These are phyloP conservation scores for Cenchrus americanus DNA, from an alignment of 176 grass and related monocot genomes.

Conservation along the genomic window DNA sequence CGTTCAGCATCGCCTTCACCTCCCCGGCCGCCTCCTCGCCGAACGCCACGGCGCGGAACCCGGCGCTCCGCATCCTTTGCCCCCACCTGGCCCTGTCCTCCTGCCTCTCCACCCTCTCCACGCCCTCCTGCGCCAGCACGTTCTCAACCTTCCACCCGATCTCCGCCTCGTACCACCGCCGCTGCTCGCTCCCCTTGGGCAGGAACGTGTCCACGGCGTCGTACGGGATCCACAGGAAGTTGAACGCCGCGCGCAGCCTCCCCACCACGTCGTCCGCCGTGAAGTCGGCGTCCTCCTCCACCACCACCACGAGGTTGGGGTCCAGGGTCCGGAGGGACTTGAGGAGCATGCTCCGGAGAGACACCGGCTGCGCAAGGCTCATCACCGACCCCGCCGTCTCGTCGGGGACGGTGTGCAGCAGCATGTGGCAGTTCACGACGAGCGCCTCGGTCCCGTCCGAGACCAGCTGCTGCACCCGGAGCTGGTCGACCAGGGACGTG, in stretches of 20 bases:
- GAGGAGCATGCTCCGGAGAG: slow-evolving; percentile 81
- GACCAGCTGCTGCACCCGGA: slow-evolving; percentile 78
- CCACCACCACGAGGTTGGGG: slow-evolving; percentile 69
- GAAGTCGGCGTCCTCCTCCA: slow-evolving; percentile 96
- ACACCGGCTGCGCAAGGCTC: slow-evolving; percentile 38
- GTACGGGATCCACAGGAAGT: slow-evolving; percentile 97
- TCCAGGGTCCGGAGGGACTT: slow-evolving; percentile 78
- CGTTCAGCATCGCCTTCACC: slow-evolving; percentile 87
- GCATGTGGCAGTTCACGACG: slow-evolving; percentile 95
- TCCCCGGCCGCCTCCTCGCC: slow-evolving; percentile 75
- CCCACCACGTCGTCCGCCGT: slow-evolving; percentile 73
- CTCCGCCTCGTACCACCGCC: slow-evolving; percentile 90
- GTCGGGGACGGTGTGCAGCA: slow-evolving; percentile 83
- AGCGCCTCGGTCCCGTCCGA: slow-evolving; percentile 76
- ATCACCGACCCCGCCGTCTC: slow-evolving; percentile 71
- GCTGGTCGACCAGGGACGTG: slow-evolving; percentile 65
- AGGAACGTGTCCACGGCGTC: slow-evolving; percentile 97
- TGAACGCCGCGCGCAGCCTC: slow-evolving; percentile 86
- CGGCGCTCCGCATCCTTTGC: slow-evolving; percentile 72
- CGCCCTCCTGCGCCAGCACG: slow-evolving; percentile 84
- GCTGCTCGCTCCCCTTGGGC: slow-evolving; percentile 82
- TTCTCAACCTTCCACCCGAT: slow-evolving; percentile 95
- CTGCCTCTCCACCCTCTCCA: slow-evolving; percentile 77
- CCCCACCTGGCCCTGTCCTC: slow-evolving; percentile 79
- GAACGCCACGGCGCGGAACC: slow-evolving; percentile 71